Conservation (phyloP, 192 early-diverging fungal species). For the Podila minutissima region DNA sequence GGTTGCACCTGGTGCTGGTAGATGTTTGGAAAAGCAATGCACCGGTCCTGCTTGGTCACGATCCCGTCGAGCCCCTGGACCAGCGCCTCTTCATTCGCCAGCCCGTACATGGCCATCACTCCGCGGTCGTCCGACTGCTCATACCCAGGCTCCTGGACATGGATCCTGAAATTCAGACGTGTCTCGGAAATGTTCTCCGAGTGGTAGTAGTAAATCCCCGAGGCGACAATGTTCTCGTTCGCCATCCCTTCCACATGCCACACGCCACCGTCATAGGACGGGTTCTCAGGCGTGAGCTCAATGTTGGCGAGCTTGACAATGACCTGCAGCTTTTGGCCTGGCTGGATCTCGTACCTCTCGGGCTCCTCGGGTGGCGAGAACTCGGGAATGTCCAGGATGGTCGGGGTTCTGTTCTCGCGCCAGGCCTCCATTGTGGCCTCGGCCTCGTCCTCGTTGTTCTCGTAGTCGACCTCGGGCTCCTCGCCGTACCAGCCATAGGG, state of each 20-base stretch:
- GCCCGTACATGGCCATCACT: slow-evolving; percentile 49
- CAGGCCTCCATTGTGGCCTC: slow-evolving; percentile 18
- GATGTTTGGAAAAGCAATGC: slow-evolving; percentile 77
- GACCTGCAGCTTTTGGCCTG: slow-evolving; percentile 49
- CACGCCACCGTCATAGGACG: slow-evolving; percentile 56
- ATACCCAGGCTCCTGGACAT: slow-evolving; percentile 37
- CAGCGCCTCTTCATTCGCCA: slow-evolving; percentile 33
- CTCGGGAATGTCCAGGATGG: slow-evolving; percentile 15
- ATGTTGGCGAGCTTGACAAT: slow-evolving; percentile 81
- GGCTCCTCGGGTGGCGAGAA: slow-evolving; percentile 18
- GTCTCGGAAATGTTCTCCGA: slow-evolving; percentile 75
- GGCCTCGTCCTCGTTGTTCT: slow-evolving; percentile 17
- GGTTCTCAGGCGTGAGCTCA: slow-evolving; percentile 71
- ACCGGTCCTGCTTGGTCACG: slow-evolving; percentile 62
- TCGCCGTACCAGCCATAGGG: slow-evolving; percentile 18
- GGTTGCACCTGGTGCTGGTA: slow-evolving; percentile 74
- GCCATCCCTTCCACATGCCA: slow-evolving; percentile 83
- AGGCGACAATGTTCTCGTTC: slow-evolving; percentile 77
- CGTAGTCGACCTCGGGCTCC: not conserved
- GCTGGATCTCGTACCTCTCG: slow-evolving; percentile 26
- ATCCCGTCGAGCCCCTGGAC: slow-evolving; percentile 59
- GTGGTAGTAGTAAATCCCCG: slow-evolving; percentile 79
- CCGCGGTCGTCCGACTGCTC: slow-evolving; percentile 38
- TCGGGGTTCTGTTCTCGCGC: slow-evolving; percentile 31
- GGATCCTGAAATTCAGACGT: slow-evolving; percentile 62